These are phyloP conservation scores for Handroanthus guayacan DNA, from an alignment of 257 asterid species.

Conservation along the genomic window DNA sequence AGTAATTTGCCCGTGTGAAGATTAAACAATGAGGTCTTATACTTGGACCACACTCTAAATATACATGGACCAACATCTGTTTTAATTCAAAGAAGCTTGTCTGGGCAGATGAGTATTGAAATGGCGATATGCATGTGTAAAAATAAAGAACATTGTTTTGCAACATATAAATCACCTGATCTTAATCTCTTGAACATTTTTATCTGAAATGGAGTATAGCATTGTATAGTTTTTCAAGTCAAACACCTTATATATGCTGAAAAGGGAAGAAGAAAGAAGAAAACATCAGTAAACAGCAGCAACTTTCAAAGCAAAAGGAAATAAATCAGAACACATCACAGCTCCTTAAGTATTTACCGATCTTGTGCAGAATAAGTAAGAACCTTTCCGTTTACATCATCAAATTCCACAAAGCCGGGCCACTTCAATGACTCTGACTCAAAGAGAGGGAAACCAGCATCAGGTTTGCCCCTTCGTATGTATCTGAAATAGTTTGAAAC, in stretches of 20 bases:
- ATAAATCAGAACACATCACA: neutral
- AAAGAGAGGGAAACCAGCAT: slow-evolving; percentile 83
- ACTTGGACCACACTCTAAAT: no score
- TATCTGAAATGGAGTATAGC: slow-evolving; percentile 79
- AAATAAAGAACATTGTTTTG: slow-evolving; percentile 58
- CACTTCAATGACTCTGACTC: slow-evolving; percentile 85
- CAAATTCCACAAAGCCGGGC: slow-evolving; percentile 95
- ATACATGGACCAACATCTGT: no score
- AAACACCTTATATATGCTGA: slow-evolving; percentile 69
- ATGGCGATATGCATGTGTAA: slow-evolving; percentile 54
- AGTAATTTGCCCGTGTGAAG: no score
- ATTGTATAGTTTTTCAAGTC: slow-evolving; percentile 60
- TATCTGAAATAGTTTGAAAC: slow-evolving; percentile 50
- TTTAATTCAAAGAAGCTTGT: neutral
- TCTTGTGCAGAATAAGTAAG: slow-evolving; percentile 91
- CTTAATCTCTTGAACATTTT: slow-evolving; percentile 65
- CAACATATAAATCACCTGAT: slow-evolving; percentile 50
- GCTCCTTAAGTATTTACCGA: slow-evolving; percentile 43
- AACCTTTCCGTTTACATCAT: slow-evolving; percentile 87
- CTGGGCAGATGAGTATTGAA: neutral
- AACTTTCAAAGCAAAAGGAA: neutral
- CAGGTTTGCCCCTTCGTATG: slow-evolving; percentile 80
- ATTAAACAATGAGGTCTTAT: no score
- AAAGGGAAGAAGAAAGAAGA: slow-evolving; percentile 27
- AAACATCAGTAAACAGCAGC: slow-evolving; percentile 25